Evolutionary conservation across 2,329 filamentous ascomycete genomes (phyloP).

Genomic region (Paecilomyces fulvus): DNA sequence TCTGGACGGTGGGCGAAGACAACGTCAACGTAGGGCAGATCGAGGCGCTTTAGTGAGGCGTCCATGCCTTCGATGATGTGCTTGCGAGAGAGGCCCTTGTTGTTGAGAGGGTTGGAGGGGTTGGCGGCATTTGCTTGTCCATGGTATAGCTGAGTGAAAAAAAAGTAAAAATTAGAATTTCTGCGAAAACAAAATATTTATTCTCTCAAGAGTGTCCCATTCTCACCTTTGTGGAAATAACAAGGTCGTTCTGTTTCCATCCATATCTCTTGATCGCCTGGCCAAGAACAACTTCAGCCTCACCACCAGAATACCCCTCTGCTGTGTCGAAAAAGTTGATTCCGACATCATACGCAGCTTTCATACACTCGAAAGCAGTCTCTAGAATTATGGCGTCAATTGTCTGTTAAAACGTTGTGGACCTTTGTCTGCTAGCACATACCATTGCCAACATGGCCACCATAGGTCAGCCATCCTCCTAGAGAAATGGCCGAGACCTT

Average conservation of each 20-base stretch:
- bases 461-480: slow-evolving; percentile 45
- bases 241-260: slow-evolving; percentile 49
- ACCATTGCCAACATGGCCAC: slow-evolving; percentile 62
- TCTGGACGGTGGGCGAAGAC: slow-evolving; percentile 63
- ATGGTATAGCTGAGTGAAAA: slow-evolving; percentile 60
- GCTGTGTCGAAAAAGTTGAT: slow-evolving; percentile 54
- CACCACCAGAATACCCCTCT: slow-evolving; percentile 41
- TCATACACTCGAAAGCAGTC: slow-evolving; percentile 29
- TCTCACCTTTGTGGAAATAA: slow-evolving; percentile 27
- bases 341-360: slow-evolving; percentile 48
- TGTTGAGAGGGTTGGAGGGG: slow-evolving; percentile 55
- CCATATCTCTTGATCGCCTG: slow-evolving; percentile 47
- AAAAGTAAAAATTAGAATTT: background rate
- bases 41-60: slow-evolving; percentile 51
- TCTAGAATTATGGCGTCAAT: slow-evolving; percentile 8
- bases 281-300: slow-evolving; percentile 49
- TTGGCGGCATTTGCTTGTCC: slow-evolving; percentile 52
- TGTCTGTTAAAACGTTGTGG: background rate
- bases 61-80: slow-evolving; percentile 61
- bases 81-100: slow-evolving; percentile 59
- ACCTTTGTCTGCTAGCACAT: slow-evolving; percentile 5
- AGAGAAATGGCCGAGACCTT: slow-evolving; percentile 66
- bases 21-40: slow-evolving; percentile 61
- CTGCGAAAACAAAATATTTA: background rate
- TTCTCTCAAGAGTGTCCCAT: background rate